Percentiles rank a stretch among this genome's conserved stretches.
phyloP scores from a whole-genome alignment of 441 rosid species.

The Gossypium trilobum region DNA sequence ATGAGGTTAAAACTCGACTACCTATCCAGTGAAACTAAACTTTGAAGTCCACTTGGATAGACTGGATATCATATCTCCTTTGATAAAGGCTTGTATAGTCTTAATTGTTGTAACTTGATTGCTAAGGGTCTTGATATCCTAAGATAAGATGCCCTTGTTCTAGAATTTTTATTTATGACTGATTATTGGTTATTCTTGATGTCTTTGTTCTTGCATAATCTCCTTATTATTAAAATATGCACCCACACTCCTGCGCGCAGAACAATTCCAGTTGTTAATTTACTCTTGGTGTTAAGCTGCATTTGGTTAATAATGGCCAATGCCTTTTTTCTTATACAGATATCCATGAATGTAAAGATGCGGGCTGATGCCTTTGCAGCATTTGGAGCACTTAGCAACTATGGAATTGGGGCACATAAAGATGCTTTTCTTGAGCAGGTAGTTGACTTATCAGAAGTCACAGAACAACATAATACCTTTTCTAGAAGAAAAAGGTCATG shows the following conservation, averaged over 20 bases:
- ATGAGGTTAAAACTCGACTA: not conserved
- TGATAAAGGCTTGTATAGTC: not conserved
- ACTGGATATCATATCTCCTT: not conserved
- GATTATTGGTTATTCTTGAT: not conserved
- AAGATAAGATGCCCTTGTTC: not conserved
- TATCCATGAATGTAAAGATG: constrained; percentile 71
- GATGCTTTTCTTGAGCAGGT: constrained; percentile 94
- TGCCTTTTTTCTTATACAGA: constrained; percentile 34
- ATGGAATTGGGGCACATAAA: constrained; percentile 54
- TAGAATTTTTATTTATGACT: not conserved
- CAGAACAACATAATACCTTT: not conserved
- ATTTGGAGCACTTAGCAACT: constrained; percentile 78
- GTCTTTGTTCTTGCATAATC: not conserved
- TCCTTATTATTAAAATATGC: not conserved
- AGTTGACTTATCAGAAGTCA: not conserved
- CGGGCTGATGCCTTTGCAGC: constrained; percentile 83
- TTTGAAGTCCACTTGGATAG: not conserved
- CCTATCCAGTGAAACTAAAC: not conserved
- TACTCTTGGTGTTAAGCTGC: constrained; percentile 9
- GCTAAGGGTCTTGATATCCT: not conserved
- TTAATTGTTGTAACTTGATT: not conserved
- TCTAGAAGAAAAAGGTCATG: not conserved
- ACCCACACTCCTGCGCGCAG: not conserved
- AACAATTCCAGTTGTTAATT: not conserved
- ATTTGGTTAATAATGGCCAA: not conserved